Percentiles rank a stretch among this genome's conserved stretches.
Conservation (phyloP, 768 basidiomycete genomes). For the Chlorophyllum brunneum region DNA sequence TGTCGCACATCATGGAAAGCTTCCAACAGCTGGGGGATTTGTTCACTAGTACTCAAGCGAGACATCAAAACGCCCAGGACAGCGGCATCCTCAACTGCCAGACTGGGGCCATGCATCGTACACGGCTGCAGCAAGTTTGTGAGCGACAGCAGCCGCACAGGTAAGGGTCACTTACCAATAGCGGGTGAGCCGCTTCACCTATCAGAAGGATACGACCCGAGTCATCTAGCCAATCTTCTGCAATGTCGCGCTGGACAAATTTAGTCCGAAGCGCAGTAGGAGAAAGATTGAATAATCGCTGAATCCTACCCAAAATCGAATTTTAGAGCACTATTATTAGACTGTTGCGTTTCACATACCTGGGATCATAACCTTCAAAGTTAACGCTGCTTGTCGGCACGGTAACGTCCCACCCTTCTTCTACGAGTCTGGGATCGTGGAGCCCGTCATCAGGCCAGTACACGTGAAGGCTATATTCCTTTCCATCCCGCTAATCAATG, state of each 20-base stretch:
- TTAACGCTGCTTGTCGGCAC: conserved; percentile 30
- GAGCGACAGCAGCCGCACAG: conserved; percentile 1
- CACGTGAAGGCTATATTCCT: conserved; percentile 31
- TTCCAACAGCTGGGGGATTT: conserved; percentile 42
- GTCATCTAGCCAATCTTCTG: conserved; percentile 49
- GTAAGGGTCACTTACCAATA: conserved; percentile 34
- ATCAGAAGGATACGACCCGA: conserved; percentile 42
- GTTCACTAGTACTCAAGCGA: conserved; percentile 36
- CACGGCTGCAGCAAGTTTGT: conserved; percentile 34
- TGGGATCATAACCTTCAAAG: conserved; percentile 24
- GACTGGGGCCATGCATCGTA: conserved; percentile 40
- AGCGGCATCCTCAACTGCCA: conserved; percentile 56
- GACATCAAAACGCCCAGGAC: conserved; percentile 52
- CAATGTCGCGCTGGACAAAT: conserved; percentile 26
- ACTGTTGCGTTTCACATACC: background rate
- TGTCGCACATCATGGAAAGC: conserved; percentile 52
- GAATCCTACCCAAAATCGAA: conserved; percentile 29
- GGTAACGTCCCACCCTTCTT: conserved; percentile 32
- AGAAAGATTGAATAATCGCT: conserved; percentile 29
- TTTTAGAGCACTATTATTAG: conserved; percentile 2
- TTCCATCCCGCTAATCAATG: conserved; percentile 30
- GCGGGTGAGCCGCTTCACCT: conserved; percentile 56
- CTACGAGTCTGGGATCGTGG: conserved; percentile 18
- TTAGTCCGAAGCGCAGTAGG: conserved; percentile 34
- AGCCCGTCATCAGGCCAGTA: conserved; percentile 33